These are phyloP conservation scores for Pelargonium cotyledonis DNA, from an alignment of 441 rosid species.

Conservation along the genomic window DNA sequence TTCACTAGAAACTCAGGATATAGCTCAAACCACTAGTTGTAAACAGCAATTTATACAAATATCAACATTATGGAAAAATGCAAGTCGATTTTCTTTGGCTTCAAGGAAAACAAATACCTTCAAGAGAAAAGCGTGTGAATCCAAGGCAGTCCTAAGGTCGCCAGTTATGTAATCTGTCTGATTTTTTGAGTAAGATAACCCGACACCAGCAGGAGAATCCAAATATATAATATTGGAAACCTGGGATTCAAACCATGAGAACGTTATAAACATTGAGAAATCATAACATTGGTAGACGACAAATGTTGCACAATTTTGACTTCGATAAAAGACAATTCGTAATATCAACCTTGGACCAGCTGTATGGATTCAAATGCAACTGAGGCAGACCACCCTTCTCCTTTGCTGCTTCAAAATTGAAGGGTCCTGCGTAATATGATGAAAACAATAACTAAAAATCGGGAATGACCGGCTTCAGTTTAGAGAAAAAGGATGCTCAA, in stretches of 20 bases:
- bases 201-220: slow-evolving; percentile 84
- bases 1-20: slow-evolving; percentile 73
- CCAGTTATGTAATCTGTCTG: slow-evolving; percentile 50
- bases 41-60: not conserved
- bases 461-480: not conserved
- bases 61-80: not conserved
- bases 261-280: not conserved
- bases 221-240: slow-evolving; percentile 69
- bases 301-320: not conserved
- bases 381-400: slow-evolving; percentile 29
- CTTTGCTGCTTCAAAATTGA: slow-evolving; percentile 51
- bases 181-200: slow-evolving; percentile 65
- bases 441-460: not conserved
- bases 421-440: slow-evolving; percentile 56
- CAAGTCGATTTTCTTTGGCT: too few relatives aligned
- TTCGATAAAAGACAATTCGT: not conserved
- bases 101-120: slow-evolving; percentile 33
- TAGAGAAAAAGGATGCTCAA: not conserved
- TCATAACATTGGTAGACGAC: not conserved
- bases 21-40: slow-evolving; percentile 23
- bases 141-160: slow-evolving; percentile 57
- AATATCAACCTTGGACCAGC: slow-evolving; percentile 78
- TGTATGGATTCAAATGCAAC: slow-evolving; percentile 60
- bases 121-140: slow-evolving; percentile 61
- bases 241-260: slow-evolving; percentile 29